Base-by-base conservation (phyloP, 2,329 filamentous ascomycete species). In the Pestalotiopsis sp. region DNA sequence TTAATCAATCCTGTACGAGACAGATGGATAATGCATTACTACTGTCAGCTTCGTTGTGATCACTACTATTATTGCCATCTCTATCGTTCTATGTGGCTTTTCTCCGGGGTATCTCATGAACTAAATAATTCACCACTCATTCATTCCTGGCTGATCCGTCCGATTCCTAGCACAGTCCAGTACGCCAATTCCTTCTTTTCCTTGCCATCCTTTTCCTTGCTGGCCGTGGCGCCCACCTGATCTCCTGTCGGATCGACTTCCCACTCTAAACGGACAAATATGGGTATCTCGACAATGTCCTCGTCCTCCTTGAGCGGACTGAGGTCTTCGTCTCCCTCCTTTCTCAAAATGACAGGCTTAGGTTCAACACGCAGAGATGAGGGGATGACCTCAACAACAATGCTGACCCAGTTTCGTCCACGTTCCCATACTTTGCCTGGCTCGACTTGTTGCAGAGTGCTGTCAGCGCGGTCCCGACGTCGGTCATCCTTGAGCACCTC, bases 401-500 rank as follows among this genome's bases (percentile, higher is more conserved):
- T 94, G 72, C 91, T 96, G 17, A 96, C 96, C 93, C 95, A 98
- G 79, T 98, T 99, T 45, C 95, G 87, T 0, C 95, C 95, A 67
- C 91, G 89, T 72, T 98, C 95, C 93, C 94, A 99, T n/a, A 98
- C 91, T 81, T 98, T 98, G 66, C 95, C 96, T 0, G 93, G 93
- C 79, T 97, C 94, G 17, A 93, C 89, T 76, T 89, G 90, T 63
- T 89, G 87, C 65, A 77, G 58, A 77, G 76, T 77, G 31, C 31
- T 36, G 75, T 81, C 74, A 27, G 80, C 80, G 14, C 76, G 77
- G 72, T 77, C 79, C 78, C 78, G 78, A 77, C 81, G 73, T 76
- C 72, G 77, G 38, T 84, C 81, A 71, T 86, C 89, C 77, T 90
- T 90, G 12, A 98, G 85, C 0, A 95, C 95, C 77, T 98, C 96